phyloP scores from a whole-genome alignment of 495 filamentous ascomycete genomes.

The Penicillium cataractarum region DNA sequence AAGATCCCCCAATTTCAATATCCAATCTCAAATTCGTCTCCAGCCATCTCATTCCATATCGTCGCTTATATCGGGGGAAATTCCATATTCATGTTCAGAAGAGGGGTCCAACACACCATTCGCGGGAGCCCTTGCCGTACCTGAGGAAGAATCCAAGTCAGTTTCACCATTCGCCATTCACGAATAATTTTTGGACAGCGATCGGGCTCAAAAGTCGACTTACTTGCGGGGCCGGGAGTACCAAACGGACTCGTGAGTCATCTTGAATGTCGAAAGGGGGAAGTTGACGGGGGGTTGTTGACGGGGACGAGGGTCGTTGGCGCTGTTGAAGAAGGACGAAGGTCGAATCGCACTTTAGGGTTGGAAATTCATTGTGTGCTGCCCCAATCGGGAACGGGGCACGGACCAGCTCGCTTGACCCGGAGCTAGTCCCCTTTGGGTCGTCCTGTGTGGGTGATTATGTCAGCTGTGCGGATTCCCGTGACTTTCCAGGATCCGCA shows the following conservation, averaged over 20 bases:
- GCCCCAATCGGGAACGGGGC: slow-evolving; percentile 36
- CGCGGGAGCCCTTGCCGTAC: slow-evolving; percentile 86
- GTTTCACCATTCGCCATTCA: slow-evolving; percentile 25
- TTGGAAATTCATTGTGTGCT: slow-evolving; percentile 48
- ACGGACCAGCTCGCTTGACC: slow-evolving; percentile 44
- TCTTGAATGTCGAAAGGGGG: slow-evolving; percentile 57
- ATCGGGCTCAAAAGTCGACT: slow-evolving; percentile 26
- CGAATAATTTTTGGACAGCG: slow-evolving; percentile 9
- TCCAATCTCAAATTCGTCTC: background rate
- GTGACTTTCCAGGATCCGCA: background rate
- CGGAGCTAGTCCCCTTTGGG: slow-evolving; percentile 32
- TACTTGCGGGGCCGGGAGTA: slow-evolving; percentile 95
- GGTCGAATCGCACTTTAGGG: slow-evolving; percentile 30
- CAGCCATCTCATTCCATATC: slow-evolving; percentile 1
- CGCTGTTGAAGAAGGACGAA: slow-evolving; percentile 45
- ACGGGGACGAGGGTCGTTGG: slow-evolving; percentile 42
- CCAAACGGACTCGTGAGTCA: slow-evolving; percentile 99
- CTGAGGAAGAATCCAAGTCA: slow-evolving; percentile 26
- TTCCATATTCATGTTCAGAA: slow-evolving; percentile 1
- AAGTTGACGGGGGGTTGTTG: slow-evolving; percentile 44
- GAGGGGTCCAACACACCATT: slow-evolving; percentile 65
- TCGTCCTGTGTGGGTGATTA: slow-evolving; percentile 20
- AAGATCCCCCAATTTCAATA: slow-evolving; percentile 14
- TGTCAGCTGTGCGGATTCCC: background rate
- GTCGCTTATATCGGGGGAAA: slow-evolving; percentile 18